Evolutionary conservation across 2,329 filamentous ascomycete species (phyloP).

Genomic region (Drechmeria coniospora): DNA sequence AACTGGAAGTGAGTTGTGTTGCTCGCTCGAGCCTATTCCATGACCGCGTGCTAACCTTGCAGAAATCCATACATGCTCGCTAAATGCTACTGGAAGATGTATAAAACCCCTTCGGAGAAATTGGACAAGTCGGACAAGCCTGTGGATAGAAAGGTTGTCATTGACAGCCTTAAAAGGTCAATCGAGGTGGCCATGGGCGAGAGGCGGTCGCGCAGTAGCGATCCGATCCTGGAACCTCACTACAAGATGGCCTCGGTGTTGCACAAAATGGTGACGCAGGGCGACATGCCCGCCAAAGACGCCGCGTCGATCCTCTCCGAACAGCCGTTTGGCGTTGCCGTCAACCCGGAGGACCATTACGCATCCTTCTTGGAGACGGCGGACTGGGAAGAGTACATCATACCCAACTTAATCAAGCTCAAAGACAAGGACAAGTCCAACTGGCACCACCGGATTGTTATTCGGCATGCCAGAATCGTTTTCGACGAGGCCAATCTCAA

Average conservation of each 20-base stretch:
- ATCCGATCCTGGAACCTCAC: slow-evolving; percentile 79
- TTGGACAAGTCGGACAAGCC: slow-evolving; percentile 27
- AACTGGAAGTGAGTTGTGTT: slow-evolving; percentile 46
- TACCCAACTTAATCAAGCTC: slow-evolving; percentile 33
- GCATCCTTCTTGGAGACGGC: slow-evolving; percentile 30
- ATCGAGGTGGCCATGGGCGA: slow-evolving; percentile 33
- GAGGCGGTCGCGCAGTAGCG: slow-evolving; percentile 43
- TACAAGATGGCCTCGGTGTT: slow-evolving; percentile 77
- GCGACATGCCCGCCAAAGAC: slow-evolving; percentile 30
- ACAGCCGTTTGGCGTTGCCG: slow-evolving; percentile 33
- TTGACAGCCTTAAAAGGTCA: slow-evolving; percentile 35
- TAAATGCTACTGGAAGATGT: slow-evolving; percentile 51
- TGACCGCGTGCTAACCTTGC: slow-evolving; percentile 13
- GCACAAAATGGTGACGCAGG: slow-evolving; percentile 58
- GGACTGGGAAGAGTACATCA: slow-evolving; percentile 42
- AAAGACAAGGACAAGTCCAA: slow-evolving; percentile 74
- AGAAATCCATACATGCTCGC: slow-evolving; percentile 44
- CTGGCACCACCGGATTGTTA: slow-evolving; percentile 88
- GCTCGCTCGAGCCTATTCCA: too few relatives aligned
- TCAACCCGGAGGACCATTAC: slow-evolving; percentile 18
- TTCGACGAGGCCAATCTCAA: slow-evolving; percentile 26
- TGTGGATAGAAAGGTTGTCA: slow-evolving; percentile 19
- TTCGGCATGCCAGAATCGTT: slow-evolving; percentile 48
- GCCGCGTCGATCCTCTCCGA: slow-evolving; percentile 37
- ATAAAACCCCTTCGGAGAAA: slow-evolving; percentile 28